Evolutionary conservation across 306 rosid genomes (phyloP), one percentile per base, ranked within the genome.

Genomic region (Benincasa hispida): DNA sequence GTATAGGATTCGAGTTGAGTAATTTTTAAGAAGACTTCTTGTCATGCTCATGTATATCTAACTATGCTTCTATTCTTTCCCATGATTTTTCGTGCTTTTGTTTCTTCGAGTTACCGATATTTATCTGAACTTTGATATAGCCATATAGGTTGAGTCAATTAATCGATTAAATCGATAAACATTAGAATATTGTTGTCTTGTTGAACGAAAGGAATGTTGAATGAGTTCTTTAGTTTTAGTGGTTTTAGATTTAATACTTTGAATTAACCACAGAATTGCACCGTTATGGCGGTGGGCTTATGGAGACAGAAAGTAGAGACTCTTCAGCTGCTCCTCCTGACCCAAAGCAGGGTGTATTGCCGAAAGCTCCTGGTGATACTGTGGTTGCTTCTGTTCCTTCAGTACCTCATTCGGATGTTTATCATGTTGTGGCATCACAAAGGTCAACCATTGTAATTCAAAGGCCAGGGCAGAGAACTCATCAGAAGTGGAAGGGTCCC

Each of bases 401-500:
- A 34, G 87, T 85, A 32, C 86, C 91, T 21, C 96, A 88, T 83
- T 84, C 98, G 14, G 99, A 95, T 83, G 74, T 84, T 8, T 91
- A 91, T 80, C 97, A 90, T 79, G 79, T 88, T 6, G 97, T 94
- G 56, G 90, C 98, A 61, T 90, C 92, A 14, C 99, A 95, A 63
- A 87, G 99, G 79, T 73, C 93, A 39, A 82, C 96, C 24, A 86
- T 92, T 58, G 95, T 89, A 81, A 81, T 79, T 79, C 99, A 92
- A 77, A 87, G 92, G 85, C 81, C 93, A 25, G 98, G 98, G 59
- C 96, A 82, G 84, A 88, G 96, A 90, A 53, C 97, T 75, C 97
- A 88, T 77, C 96, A 95, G 83, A 95, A 95, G 78, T 95, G 99
- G 99, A 95, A 92, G 83, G 99, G 99, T 76, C 99, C 99, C 0